A percentile compares a stretch with the other conserved stretches of the same genome.
Conservation (phyloP, 108 stramenopile species). For the Skeletonema marinoi region DNA sequence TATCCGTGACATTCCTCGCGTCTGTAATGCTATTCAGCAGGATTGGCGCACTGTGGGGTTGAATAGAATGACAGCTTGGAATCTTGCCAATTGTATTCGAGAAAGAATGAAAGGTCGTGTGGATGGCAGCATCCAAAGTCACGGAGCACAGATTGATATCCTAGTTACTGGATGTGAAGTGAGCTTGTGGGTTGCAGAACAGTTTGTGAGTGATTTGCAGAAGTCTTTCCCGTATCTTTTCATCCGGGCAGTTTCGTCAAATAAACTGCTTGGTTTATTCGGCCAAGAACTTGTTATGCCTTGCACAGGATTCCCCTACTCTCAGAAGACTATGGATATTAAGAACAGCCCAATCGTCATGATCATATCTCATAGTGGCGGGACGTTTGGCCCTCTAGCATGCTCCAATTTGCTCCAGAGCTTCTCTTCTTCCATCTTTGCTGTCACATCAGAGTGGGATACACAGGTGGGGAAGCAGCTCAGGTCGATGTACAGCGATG, state of each 20-base stretch:
- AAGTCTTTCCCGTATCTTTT: constrained; percentile 56
- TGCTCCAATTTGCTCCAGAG: constrained; percentile 50
- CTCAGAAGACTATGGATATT: constrained; percentile 45
- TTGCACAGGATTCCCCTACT: constrained; percentile 41
- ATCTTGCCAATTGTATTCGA: constrained; percentile 49
- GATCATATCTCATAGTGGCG: constrained; percentile 49
- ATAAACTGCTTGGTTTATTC: constrained; percentile 64
- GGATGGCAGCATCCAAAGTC: constrained; percentile 37
- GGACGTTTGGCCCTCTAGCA: constrained; percentile 52
- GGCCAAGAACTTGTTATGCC: constrained; percentile 57
- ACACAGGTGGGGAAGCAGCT: constrained; percentile 58
- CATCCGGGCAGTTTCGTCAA: constrained; percentile 48
- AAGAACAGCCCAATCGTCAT: constrained; percentile 53
- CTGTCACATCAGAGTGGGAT: constrained; percentile 53
- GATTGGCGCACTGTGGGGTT: constrained; percentile 48
- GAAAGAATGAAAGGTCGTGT: constrained; percentile 33
- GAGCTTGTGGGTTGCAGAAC: constrained; percentile 65
- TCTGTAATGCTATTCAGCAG: constrained; percentile 42
- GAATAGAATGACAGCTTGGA: constrained; percentile 58
- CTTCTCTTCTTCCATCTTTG: constrained; percentile 51
- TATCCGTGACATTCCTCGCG: constrained; percentile 46
- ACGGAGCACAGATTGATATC: constrained; percentile 49
- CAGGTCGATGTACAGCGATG: constrained; percentile 50
- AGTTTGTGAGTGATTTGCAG: constrained; percentile 60
- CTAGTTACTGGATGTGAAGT: constrained; percentile 67